Conservation (phyloP, 2,329 filamentous ascomycete species). For the Ceratocystiopsis sp. region DNA sequence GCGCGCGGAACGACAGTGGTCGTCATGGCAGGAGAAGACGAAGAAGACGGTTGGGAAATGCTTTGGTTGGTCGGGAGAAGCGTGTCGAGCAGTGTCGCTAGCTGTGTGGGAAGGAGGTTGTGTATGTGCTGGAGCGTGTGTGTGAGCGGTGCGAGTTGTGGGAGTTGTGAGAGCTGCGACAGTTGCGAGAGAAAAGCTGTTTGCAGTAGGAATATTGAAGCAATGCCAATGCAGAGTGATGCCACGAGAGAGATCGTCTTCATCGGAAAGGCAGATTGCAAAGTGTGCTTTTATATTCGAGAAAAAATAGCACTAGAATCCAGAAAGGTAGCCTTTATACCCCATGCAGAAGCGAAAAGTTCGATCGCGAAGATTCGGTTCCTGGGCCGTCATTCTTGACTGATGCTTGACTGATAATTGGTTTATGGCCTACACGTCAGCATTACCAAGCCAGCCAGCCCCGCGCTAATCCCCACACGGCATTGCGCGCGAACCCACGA, state of each 20-base stretch:
- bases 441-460: background rate
- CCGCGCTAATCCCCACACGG: no score
- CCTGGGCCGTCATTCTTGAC: no score
- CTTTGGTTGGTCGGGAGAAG: constrained; percentile 1
- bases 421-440: no score
- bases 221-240: constrained; percentile 21
- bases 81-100: background rate
- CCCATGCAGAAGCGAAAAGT: no score
- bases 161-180: background rate
- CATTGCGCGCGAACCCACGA: no score
- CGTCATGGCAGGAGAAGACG: constrained; percentile 29
- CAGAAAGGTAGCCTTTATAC: background rate
- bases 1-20: constrained; percentile 43
- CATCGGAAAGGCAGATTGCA: constrained; percentile 13
- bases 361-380: no score
- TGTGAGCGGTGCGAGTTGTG: background rate
- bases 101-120: constrained; percentile 4
- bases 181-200: background rate
- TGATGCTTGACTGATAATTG: no score
- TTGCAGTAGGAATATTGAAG: constrained; percentile 14
- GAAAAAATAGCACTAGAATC: background rate
- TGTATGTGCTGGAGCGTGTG: background rate
- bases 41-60: background rate
- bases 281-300: constrained; percentile 5
- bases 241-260: constrained; percentile 20